Evolutionary conservation across 202 grass and related monocot genomes (phyloP).

Genomic region (Schoenoplectus tabernaemontani): DNA sequence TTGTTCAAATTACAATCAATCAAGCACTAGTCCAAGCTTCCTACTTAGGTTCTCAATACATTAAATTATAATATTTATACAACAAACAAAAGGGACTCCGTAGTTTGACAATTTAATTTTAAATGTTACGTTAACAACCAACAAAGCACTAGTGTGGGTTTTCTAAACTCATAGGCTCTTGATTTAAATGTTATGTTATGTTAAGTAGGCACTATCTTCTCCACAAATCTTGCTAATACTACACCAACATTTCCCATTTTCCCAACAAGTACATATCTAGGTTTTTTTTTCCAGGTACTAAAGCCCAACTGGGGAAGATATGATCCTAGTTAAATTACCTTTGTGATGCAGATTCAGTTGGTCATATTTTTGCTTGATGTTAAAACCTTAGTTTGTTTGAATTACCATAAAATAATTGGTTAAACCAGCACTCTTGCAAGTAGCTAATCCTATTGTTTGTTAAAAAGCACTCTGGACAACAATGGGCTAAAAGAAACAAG

Average conservation of each 20-base stretch:
- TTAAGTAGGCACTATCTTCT: neutral
- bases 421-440: neutral
- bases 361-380: neutral
- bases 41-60: neutral
- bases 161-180: neutral
- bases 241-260: neutral
- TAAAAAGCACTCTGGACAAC: neutral
- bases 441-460: neutral
- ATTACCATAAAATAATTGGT: neutral
- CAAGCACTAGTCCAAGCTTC: neutral
- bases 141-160: neutral
- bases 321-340: neutral
- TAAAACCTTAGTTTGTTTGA: neutral
- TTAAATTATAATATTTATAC: too few relatives aligned
- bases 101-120: neutral
- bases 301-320: too few relatives aligned
- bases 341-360: neutral
- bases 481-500: neutral
- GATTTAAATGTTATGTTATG: too few relatives aligned
- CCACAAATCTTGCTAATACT: neutral
- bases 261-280: neutral
- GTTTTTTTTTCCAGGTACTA: neutral
- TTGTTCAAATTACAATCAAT: neutral
- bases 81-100: neutral
- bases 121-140: neutral